Evolutionary conservation across 176 grass and related monocot genomes (phyloP), one percentile per base, ranked within the genome.

Genomic region (Hyparrhenia diplandra): DNA sequence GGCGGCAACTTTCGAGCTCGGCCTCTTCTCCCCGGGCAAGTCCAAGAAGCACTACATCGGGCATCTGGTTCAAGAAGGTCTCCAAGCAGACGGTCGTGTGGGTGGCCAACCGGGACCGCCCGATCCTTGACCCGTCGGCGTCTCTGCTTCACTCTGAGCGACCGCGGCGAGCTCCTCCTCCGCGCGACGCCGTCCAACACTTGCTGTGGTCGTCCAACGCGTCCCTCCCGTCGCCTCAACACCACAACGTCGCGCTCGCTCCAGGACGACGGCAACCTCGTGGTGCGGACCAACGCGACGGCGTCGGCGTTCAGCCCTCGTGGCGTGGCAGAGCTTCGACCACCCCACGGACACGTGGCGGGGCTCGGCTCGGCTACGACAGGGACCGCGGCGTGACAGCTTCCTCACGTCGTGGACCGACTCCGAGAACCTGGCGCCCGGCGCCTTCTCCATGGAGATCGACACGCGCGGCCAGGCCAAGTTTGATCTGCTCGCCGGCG

Each of bases 301-400:
- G 43, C 89, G 31, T 21, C 32, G 21, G 13, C 27, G 73, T 34
- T n/a, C 34, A 3, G 10, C 4, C 2, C 23, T n/a, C 13, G 20
- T 75, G 58, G 21, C 29, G 20, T 93, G 91, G 91, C 91, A 93
- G 65, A 93, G 91, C 83, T 87, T 93, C 64, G 91, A 93, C 39
- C 88, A 93, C 84, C 91, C 91, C 31, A 93, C 91, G 24, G 61
- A 93, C 83, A 88, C 84, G 35, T 93, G 82, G 88, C 88, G 91
- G 88, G 5, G 91, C 88, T 4, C 83, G 60, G 78, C 79, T 93
- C 18, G 91, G 91, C 8, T 85, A 87, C 24, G 79, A 93, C 59
- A 74, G 67, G 64, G 64, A 10, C 7, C 57, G 13, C 42, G 85
- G 82, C 46, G 69, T 85, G 17, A 83, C 52, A 80, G 81, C 74